These are phyloP conservation scores for Poa annua DNA, from an alignment of 176 grass and related monocot genomes.

Conservation along the genomic window DNA sequence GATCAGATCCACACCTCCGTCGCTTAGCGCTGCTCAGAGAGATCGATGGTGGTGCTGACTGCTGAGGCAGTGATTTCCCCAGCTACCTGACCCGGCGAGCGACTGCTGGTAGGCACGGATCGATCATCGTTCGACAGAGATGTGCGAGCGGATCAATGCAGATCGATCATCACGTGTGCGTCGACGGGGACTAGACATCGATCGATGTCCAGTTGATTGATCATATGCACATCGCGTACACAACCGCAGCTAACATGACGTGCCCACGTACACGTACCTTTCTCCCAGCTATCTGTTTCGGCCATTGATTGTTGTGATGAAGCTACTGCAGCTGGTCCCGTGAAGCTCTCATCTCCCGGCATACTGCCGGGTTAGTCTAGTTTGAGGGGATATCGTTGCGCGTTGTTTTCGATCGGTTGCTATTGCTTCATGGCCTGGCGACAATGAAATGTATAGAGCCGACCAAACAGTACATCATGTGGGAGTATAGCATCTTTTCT, in stretches of 20 bases:
- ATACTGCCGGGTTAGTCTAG: no score
- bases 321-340: constrained; percentile 11
- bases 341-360: no score
- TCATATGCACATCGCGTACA: neutral
- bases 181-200: neutral
- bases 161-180: constrained; percentile 21
- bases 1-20: no score
- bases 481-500: neutral
- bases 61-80: neutral
- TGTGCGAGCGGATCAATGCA: constrained; percentile 27
- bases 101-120: neutral
- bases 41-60: neutral
- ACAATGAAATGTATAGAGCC: neutral
- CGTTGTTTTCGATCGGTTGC: constrained; percentile 17
- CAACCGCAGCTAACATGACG: neutral
- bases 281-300: neutral
- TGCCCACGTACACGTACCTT: neutral
- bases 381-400: constrained; percentile 5
- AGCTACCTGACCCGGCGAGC: neutral
- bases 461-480: neutral
- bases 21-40: neutral
- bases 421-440: neutral
- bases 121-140: constrained; percentile 3
- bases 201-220: neutral
- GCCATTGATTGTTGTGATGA: constrained; percentile 31